These are phyloP conservation scores for Myriangium duriaei DNA, from an alignment of 2,329 filamentous ascomycete species.

Conservation along the genomic window DNA sequence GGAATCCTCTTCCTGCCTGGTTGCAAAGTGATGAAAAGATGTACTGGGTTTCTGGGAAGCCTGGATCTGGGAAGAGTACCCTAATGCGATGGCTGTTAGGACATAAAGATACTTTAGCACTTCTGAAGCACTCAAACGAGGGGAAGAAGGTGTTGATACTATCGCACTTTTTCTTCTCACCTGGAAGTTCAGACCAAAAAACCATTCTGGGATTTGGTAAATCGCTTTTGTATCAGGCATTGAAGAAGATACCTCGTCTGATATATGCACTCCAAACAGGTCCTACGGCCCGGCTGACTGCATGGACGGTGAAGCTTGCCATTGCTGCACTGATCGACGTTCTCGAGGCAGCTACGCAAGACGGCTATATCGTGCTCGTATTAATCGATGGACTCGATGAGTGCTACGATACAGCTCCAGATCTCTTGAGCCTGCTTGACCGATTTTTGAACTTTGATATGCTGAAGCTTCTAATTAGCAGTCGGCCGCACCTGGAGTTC, in stretches of 20 bases:
- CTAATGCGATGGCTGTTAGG: background rate
- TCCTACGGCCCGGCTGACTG: background rate
- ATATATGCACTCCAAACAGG: too few relatives aligned
- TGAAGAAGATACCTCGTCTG: background rate
- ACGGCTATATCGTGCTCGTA: background rate
- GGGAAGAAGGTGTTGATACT: background rate
- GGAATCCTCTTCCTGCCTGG: conserved; percentile 1
- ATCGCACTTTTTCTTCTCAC: background rate
- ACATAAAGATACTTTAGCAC: background rate
- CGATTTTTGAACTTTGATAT: background rate
- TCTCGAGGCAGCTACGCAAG: background rate
- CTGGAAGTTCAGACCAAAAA: background rate
- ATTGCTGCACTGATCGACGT: background rate
- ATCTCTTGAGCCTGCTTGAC: background rate
- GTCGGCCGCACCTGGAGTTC: background rate
- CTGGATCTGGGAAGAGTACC: conserved; percentile 3
- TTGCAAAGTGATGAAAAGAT: conserved; percentile 1
- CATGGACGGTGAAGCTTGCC: background rate
- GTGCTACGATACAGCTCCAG: background rate
- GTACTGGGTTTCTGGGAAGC: conserved; percentile 10
- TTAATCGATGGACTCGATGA: conserved; percentile 5
- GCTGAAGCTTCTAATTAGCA: background rate
- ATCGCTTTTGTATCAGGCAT: background rate
- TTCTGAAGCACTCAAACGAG: background rate
- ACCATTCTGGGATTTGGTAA: background rate